phyloP scores from a whole-genome alignment of 768 basidiomycete genomes.

The Amyloporia xantha region DNA sequence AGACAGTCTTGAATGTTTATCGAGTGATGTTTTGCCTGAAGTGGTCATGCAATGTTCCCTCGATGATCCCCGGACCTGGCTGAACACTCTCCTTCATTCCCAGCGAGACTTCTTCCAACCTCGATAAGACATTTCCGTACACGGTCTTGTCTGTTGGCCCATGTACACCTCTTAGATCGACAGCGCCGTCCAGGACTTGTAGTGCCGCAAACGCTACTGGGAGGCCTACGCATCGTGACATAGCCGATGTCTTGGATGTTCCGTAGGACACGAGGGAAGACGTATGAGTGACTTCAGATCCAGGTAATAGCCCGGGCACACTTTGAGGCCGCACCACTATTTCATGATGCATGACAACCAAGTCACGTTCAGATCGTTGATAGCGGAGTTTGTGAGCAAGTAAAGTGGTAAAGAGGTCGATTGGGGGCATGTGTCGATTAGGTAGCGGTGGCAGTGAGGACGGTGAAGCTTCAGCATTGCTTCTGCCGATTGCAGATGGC shows the following conservation, averaged over 20 bases:
- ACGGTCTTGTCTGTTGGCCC: conserved; percentile 60
- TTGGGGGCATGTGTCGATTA: conserved; percentile 36
- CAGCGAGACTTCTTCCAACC: conserved; percentile 45
- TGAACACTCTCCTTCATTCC: conserved; percentile 32
- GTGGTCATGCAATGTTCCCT: neutral
- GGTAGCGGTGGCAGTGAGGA: conserved; percentile 39
- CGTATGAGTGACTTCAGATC: conserved; percentile 52
- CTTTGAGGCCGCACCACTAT: conserved; percentile 46
- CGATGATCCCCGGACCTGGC: neutral
- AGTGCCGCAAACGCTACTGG: conserved; percentile 82
- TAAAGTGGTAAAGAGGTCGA: conserved; percentile 70
- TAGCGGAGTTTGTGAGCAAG: conserved; percentile 72
- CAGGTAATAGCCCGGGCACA: too few species aligned
- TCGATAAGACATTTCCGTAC: conserved; percentile 54
- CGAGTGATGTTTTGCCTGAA: neutral
- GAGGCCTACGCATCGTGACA: conserved; percentile 87
- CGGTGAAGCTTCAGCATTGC: conserved; percentile 10
- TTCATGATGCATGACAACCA: conserved; percentile 84
- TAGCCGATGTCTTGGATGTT: conserved; percentile 56
- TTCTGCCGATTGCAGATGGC: conserved; percentile 11
- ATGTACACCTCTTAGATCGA: conserved; percentile 50
- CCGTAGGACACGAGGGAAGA: conserved; percentile 65
- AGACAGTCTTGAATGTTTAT: too few species aligned
- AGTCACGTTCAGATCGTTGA: conserved; percentile 65
- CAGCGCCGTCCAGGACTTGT: conserved; percentile 54